These are phyloP conservation scores for Berkeleyomyces basicola DNA, from an alignment of 2,329 filamentous ascomycete species.

Conservation along the genomic window DNA sequence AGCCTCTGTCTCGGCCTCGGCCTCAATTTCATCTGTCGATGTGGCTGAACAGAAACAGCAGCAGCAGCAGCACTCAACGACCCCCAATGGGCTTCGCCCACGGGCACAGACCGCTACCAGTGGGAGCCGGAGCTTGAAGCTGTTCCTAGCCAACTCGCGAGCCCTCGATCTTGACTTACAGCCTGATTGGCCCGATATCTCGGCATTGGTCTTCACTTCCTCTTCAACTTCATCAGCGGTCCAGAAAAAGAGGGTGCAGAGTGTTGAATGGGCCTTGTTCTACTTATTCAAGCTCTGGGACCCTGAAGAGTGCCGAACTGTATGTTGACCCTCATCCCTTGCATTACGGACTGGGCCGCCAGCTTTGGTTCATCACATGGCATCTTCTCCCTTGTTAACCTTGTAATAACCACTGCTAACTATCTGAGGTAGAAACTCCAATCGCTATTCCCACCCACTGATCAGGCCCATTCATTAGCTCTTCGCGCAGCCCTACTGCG, in stretches of 20 bases:
- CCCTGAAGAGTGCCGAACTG: constrained; percentile 54
- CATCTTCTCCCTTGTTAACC: background rate
- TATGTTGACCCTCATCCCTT: constrained; percentile 23
- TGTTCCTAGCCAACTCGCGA: constrained; percentile 71
- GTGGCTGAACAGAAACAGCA: background rate
- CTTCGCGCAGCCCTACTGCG: constrained; percentile 71
- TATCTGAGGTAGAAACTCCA: constrained; percentile 51
- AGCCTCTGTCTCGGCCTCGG: background rate
- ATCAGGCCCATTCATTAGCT: constrained; percentile 81
- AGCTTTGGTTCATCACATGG: background rate
- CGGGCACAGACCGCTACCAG: background rate
- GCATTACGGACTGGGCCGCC: background rate
- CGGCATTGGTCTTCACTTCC: constrained; percentile 50
- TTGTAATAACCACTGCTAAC: constrained; percentile 2
- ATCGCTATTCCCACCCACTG: constrained; percentile 78
- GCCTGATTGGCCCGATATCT: constrained; percentile 67
- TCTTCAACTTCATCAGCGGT: constrained; percentile 42
- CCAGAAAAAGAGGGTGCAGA: constrained; percentile 67
- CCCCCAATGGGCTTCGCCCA: background rate
- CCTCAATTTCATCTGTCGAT: background rate
- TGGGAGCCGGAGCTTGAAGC: constrained; percentile 31
- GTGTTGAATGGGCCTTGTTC: constrained; percentile 82
- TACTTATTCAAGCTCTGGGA: constrained; percentile 77
- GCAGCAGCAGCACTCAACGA: background rate
- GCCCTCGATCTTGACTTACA: constrained; percentile 63